Evolutionary conservation across 192 early-diverging fungal species (phyloP), one percentile per base, ranked within the genome.

Genomic region (Chytriomyces sp.): DNA sequence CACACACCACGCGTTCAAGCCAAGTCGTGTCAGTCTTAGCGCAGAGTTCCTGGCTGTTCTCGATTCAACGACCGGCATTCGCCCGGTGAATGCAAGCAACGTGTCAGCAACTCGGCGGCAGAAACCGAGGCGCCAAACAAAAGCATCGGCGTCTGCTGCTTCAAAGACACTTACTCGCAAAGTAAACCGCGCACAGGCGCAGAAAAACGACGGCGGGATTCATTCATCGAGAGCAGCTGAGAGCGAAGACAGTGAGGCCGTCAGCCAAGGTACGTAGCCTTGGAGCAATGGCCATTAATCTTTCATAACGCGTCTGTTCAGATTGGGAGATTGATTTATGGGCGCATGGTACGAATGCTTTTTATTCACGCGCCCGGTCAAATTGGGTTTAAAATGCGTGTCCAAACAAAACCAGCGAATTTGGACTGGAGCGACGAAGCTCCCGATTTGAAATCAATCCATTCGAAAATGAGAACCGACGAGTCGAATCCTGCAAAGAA

Each of bases 351-450:
- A 57, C 8, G 35, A 35, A 35, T 35, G 35, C 11, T 77, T 67
- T 11, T 47, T 28, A 64, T 46, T 35, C 35, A 35, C 35, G 35
- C 53, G 20, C n/a, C 20, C 47, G 9, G 23, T 59, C 28, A 23
- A 57, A 45, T 67, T 9, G 11, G 43, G 18, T 24, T 59, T 46
- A 9, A 59, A 10, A 62, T n/a, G 26, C 23, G 13, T 24, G 11
- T 18, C 67, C 47, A 45, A 69, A 20, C n/a, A 13, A 72, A 66
- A 6, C 8, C 47, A 77, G 75, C 64, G 7, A 59, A 80, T 61
- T 71, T 77, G 35, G 53, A 64, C 23, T 81, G 80, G 80, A 80
- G 79, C 20, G 47, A 79, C 26, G 80, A 81, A 50, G 80, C 80
- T 5, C 26, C 24, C 24, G 45, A 49, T 18, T 63, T 81, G 6